Conservation (phyloP, 805 yeast genomes). For the Kregervanrija fluxuum region DNA sequence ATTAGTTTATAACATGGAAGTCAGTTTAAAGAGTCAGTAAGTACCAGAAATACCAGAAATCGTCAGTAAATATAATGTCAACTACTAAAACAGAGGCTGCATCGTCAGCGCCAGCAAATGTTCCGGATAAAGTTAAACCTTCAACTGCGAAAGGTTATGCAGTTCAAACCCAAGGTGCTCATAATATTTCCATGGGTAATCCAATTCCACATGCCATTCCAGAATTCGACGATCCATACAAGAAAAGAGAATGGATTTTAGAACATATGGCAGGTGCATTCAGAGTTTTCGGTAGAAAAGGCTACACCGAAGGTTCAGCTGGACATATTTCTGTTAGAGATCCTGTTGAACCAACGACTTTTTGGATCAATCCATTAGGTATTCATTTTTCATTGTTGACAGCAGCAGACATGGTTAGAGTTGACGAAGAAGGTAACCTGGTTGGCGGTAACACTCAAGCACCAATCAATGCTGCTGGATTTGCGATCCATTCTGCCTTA, state of each 20-base stretch:
- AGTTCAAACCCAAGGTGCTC: slow-evolving; percentile 43
- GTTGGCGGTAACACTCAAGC: slow-evolving; percentile 44
- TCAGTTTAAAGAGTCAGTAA: not conserved
- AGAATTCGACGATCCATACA: slow-evolving; percentile 38
- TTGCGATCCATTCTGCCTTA: slow-evolving; percentile 59
- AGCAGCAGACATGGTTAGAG: slow-evolving; percentile 57
- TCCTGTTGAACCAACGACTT: slow-evolving; percentile 71
- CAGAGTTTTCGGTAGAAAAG: slow-evolving; percentile 73
- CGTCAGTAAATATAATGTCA: slow-evolving; percentile 1
- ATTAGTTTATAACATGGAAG: too few species aligned
- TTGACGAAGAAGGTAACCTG: slow-evolving; percentile 55
- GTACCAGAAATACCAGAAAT: too few species aligned
- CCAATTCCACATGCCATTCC: slow-evolving; percentile 47
- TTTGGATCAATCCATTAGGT: slow-evolving; percentile 89
- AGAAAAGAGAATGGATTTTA: slow-evolving; percentile 46
- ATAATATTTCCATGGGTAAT: slow-evolving; percentile 51
- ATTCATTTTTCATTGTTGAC: slow-evolving; percentile 58
- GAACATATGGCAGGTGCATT: slow-evolving; percentile 85
- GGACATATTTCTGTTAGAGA: slow-evolving; percentile 86
- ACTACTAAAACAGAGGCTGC: slow-evolving; percentile 4
- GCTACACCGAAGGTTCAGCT: slow-evolving; percentile 70
- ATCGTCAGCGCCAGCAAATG: slow-evolving; percentile 1
- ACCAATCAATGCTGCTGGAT: slow-evolving; percentile 61
- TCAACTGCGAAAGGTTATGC: slow-evolving; percentile 36
- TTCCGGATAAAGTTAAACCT: slow-evolving; percentile 22